Evolutionary conservation across 345 rosid genomes (phyloP), one percentile per base, ranked within the genome.

Genomic region (Kandelia obovata): DNA sequence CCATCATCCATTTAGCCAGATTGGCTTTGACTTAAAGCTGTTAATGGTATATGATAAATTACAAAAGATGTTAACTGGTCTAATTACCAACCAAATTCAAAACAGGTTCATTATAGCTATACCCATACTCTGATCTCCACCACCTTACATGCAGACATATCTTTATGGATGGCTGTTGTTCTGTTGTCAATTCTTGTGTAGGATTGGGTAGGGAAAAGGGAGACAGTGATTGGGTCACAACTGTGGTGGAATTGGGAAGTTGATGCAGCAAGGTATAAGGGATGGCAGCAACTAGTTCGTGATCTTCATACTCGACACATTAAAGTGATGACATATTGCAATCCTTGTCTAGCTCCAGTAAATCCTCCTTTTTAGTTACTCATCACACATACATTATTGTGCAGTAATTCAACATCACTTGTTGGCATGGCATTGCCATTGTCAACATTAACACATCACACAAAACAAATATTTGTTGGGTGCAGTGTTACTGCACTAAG

Each of bases 221-320:
- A 83, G 75, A 88, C 93, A 17, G 23, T 88, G 30, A 80, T 86
- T 2, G 93, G 93, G 60, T 84, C 90, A 27, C 93, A 88, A 65
- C 71, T 88, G 20, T 88, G 92, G 92, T 88, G 92, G 92, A 88
- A 88, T 59, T 88, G 90, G 90, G 92, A 88, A 80, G 90, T 84
- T 58, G 92, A 88, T 71, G 61, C 74, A 8, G 64, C 72, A 66
- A 75, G 87, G 76, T 88, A 88, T 28, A 46, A 65, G 16, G 90
- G 87, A 35, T 88, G 92, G 92, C 64, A 73, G 71, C 77, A 86
- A 56, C 77, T 88, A 46, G 49, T 86, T 25, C 61, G 77, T 58
- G 90, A 88, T 79, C 83, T 88, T 37, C 49, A 69, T 53, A 68
- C 74, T 68, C 85, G 81, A 65, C 71, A 79, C 61, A 79, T 88